phyloP scores from a whole-genome alignment of 2,329 filamentous ascomycete species.

The Trichoderma polysporum region DNA sequence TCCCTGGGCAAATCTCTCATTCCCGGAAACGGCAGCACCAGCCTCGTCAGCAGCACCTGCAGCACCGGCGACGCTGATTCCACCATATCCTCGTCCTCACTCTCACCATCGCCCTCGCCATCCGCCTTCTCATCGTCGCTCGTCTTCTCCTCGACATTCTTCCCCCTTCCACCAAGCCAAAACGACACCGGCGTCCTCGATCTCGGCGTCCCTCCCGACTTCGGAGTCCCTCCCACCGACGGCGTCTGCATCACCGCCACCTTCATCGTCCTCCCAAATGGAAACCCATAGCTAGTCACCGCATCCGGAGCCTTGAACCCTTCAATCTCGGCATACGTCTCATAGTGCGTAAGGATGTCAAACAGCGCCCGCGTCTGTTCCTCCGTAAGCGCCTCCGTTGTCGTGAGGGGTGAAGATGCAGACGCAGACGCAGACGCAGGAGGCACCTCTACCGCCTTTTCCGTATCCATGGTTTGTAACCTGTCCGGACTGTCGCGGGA shows the following conservation, averaged over 20 bases:
- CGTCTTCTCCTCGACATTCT: background rate
- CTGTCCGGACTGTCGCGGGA: too few species aligned
- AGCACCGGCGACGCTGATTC: slow-evolving; percentile 61
- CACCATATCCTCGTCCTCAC: slow-evolving; percentile 29
- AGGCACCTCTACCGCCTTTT: background rate
- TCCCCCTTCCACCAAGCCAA: slow-evolving; percentile 13
- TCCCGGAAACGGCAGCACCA: slow-evolving; percentile 66
- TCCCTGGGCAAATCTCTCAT: slow-evolving; percentile 60
- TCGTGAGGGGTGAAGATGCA: background rate
- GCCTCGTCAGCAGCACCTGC: slow-evolving; percentile 64
- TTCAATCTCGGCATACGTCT: slow-evolving; percentile 68
- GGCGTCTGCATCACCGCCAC: background rate
- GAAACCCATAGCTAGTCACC: slow-evolving; percentile 67
- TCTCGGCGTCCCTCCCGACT: slow-evolving; percentile 29
- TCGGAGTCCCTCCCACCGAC: slow-evolving; percentile 25
- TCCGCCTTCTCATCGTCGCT: slow-evolving; percentile 22
- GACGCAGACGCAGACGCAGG: background rate
- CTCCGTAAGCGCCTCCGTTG: slow-evolving; percentile 26
- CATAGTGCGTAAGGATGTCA: slow-evolving; percentile 59
- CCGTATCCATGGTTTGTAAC: background rate
- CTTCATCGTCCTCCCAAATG: slow-evolving; percentile 49
- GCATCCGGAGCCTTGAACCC: slow-evolving; percentile 65
- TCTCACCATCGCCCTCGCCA: slow-evolving; percentile 11
- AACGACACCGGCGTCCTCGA: slow-evolving; percentile 28
- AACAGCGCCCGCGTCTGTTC: slow-evolving; percentile 55